Percentiles rank a stretch among this genome's conserved stretches.
phyloP scores from a whole-genome alignment of 768 basidiomycete genomes.

The Lentinula detonsa region DNA sequence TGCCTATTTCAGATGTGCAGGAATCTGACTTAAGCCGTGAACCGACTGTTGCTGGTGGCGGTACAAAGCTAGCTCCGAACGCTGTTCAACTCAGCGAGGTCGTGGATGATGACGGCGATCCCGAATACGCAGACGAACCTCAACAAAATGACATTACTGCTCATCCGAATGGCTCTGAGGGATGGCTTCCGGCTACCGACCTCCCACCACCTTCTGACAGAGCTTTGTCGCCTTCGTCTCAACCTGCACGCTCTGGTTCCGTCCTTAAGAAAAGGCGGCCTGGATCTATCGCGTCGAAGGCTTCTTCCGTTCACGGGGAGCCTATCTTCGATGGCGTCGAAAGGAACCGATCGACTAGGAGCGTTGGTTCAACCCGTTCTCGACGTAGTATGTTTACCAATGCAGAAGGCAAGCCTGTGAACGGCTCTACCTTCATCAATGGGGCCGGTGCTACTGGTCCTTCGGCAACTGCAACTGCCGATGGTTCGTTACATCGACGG shows the following conservation, averaged over 20 bases:
- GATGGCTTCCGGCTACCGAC: slow-evolving; percentile 7
- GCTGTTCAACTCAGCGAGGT: background rate
- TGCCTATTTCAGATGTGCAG: background rate
- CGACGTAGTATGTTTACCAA: slow-evolving; percentile 27
- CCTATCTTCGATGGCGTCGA: background rate
- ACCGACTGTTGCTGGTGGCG: slow-evolving; percentile 1
- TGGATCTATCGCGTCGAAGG: background rate
- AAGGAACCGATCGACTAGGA: background rate
- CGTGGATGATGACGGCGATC: background rate
- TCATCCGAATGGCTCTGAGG: slow-evolving; percentile 6
- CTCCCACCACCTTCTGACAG: background rate
- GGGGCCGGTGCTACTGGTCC: slow-evolving; percentile 52
- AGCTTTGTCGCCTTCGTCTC: background rate
- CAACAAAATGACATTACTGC: background rate
- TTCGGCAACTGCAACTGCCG: slow-evolving; percentile 29
- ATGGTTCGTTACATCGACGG: slow-evolving; percentile 34
- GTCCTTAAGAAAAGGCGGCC: slow-evolving; percentile 3
- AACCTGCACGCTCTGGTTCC: background rate
- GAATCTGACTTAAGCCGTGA: background rate
- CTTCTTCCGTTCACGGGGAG: background rate
- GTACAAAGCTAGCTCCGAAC: background rate
- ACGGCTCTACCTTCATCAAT: slow-evolving; percentile 40
- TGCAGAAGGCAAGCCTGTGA: slow-evolving; percentile 23
- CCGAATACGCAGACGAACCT: background rate
- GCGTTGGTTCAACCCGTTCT: slow-evolving; percentile 17